Evolutionary conservation across 2,329 filamentous ascomycete genomes (phyloP).

Genomic region (Apiospora aurea): DNA sequence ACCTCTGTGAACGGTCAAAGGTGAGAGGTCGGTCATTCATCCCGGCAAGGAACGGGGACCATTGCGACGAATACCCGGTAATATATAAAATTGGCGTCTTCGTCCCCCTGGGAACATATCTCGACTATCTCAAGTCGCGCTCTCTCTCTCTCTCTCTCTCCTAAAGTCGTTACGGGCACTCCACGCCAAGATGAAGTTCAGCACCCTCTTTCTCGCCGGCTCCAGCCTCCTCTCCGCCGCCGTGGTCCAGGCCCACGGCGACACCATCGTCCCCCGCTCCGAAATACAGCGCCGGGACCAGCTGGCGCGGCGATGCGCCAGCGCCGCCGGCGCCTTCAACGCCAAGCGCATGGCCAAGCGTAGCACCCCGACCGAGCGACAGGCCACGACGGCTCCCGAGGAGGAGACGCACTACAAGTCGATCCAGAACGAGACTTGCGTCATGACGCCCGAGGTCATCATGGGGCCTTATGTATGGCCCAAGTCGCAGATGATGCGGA

Average conservation of each 20-base stretch:
- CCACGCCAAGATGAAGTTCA: not conserved
- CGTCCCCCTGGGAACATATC: not conserved
- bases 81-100: not conserved
- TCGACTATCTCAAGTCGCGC: not conserved
- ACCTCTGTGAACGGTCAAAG: not conserved
- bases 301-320: not conserved
- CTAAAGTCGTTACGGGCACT: not conserved
- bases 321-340: conserved; percentile 8
- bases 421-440: conserved; percentile 12
- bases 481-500: conserved; percentile 7
- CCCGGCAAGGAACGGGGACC: not conserved
- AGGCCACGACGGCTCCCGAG: not conserved
- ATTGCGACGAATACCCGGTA: not conserved
- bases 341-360: conserved; percentile 4
- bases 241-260: conserved; percentile 1
- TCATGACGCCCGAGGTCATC: conserved; percentile 18
- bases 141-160: not conserved
- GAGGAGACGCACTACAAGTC: conserved; percentile 3
- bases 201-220: not conserved
- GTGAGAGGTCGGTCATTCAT: too few species aligned
- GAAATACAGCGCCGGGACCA: not conserved
- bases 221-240: not conserved
- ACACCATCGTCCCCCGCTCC: not conserved
- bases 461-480: conserved; percentile 12
- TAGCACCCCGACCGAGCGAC: not conserved